phyloP scores from a whole-genome alignment of 148 eudicot species.

The Rhododendron ovatum region DNA sequence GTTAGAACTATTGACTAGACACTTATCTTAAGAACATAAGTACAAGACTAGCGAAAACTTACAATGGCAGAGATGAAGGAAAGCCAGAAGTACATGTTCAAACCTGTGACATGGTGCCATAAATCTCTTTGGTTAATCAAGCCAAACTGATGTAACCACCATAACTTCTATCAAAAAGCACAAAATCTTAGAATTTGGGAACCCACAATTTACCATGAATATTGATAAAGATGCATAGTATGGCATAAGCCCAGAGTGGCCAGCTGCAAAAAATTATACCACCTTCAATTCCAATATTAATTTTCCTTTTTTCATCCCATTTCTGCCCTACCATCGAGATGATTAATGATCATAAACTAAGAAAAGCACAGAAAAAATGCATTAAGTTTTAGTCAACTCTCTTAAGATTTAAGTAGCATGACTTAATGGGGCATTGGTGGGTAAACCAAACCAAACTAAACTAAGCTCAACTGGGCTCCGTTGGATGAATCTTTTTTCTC shows the following conservation, averaged over 20 bases:
- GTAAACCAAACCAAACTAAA: not conserved
- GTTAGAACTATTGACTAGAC: slow-evolving; percentile 1
- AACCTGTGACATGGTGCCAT: slow-evolving; percentile 42
- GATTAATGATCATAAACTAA: not conserved
- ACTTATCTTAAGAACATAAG: not conserved
- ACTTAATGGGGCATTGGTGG: not conserved
- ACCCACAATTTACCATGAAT: slow-evolving; percentile 57
- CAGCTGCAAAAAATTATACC: slow-evolving; percentile 60
- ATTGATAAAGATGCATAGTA: slow-evolving; percentile 83
- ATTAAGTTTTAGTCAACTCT: not conserved
- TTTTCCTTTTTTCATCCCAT: not conserved
- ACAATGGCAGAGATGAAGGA: slow-evolving; percentile 91
- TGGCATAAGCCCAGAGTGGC: slow-evolving; percentile 96
- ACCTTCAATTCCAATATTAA: not conserved
- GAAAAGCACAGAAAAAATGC: not conserved
- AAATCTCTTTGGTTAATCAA: not conserved
- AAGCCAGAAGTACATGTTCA: slow-evolving; percentile 94
- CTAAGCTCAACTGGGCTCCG: not conserved
- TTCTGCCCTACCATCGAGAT: not conserved
- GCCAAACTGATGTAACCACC: not conserved
- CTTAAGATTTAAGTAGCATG: not conserved
- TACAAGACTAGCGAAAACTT: slow-evolving; percentile 23
- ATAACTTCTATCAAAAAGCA: not conserved
- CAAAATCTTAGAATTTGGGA: not conserved
- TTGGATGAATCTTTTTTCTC: not conserved